Conservation (phyloP, 345 rosid genomes). For the Punica granatum region DNA sequence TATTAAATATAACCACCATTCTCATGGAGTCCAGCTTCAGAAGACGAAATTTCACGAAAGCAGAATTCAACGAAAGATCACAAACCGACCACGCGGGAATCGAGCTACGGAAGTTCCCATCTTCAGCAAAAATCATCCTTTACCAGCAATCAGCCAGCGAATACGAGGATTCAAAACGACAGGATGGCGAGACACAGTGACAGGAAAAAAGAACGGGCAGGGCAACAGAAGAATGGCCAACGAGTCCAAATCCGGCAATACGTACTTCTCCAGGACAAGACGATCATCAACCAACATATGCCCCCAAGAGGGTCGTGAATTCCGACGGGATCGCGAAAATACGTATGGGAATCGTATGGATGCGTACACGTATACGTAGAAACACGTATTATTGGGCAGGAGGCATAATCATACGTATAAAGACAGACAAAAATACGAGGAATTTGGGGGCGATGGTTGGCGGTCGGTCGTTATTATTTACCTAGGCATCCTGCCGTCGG, state of each 20-base stretch:
- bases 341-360: background rate
- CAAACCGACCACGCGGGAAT: background rate
- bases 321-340: background rate
- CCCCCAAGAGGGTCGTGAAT: too few relatives aligned
- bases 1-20: background rate
- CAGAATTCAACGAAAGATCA: background rate
- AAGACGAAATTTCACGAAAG: background rate
- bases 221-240: background rate
- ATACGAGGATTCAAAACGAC: background rate
- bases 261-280: too few relatives aligned
- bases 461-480: too few relatives aligned
- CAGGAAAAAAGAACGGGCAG: background rate
- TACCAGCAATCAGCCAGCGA: background rate
- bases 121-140: background rate
- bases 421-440: too few relatives aligned
- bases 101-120: background rate
- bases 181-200: background rate
- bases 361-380: too few relatives aligned
- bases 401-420: too few relatives aligned
- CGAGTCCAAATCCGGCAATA: too few relatives aligned
- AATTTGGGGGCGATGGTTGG: too few relatives aligned
- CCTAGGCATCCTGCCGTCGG: slow-evolving; percentile 67
- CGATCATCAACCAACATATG: too few relatives aligned
- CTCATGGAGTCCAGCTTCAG: background rate
- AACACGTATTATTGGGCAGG: too few relatives aligned